These are phyloP conservation scores for Halophytophthora polymorphica DNA, from an alignment of 352 stramenopile species.

Conservation along the genomic window DNA sequence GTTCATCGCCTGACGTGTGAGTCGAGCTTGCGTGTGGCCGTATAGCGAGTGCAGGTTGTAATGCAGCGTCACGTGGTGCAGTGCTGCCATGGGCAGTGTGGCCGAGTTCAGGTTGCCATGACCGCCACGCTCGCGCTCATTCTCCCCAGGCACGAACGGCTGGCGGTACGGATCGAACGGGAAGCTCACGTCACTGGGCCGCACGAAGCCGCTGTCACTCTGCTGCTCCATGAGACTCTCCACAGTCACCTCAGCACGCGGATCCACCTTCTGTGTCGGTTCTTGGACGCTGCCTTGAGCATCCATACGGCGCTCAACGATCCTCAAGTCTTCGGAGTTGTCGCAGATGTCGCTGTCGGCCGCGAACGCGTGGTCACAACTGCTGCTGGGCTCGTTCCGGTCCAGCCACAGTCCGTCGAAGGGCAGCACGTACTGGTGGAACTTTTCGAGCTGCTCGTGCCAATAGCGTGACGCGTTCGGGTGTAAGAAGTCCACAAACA, in stretches of 20 bases:
- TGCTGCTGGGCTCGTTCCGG: slow-evolving; percentile 73
- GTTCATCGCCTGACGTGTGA: slow-evolving; percentile 49
- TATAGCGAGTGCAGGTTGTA: slow-evolving; percentile 89
- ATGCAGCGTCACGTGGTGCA: slow-evolving; percentile 68
- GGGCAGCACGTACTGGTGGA: slow-evolving; percentile 52
- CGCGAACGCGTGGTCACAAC: slow-evolving; percentile 51
- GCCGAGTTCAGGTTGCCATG: slow-evolving; percentile 76
- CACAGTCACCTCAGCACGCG: not conserved
- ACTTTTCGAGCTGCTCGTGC: slow-evolving; percentile 55
- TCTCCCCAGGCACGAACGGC: slow-evolving; percentile 68
- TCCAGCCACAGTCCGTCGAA: slow-evolving; percentile 88
- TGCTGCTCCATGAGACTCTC: slow-evolving; percentile 8
- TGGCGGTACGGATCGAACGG: slow-evolving; percentile 83
- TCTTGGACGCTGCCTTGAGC: not conserved
- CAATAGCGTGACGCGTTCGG: slow-evolving; percentile 69
- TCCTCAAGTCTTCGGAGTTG: slow-evolving; percentile 8
- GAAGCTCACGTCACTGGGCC: slow-evolving; percentile 64
- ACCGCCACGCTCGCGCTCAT: slow-evolving; percentile 20
- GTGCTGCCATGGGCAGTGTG: slow-evolving; percentile 70
- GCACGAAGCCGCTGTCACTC: slow-evolving; percentile 44
- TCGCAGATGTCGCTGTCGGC: slow-evolving; percentile 36
- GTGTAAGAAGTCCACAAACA: slow-evolving; percentile 86
- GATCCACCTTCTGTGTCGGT: slow-evolving; percentile 3
- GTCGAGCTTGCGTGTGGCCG: slow-evolving; percentile 55
- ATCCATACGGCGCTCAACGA: slow-evolving; percentile 1